Conservation (phyloP, 1,284 basidiomycete genomes). For the Termitomyces sp. region DNA sequence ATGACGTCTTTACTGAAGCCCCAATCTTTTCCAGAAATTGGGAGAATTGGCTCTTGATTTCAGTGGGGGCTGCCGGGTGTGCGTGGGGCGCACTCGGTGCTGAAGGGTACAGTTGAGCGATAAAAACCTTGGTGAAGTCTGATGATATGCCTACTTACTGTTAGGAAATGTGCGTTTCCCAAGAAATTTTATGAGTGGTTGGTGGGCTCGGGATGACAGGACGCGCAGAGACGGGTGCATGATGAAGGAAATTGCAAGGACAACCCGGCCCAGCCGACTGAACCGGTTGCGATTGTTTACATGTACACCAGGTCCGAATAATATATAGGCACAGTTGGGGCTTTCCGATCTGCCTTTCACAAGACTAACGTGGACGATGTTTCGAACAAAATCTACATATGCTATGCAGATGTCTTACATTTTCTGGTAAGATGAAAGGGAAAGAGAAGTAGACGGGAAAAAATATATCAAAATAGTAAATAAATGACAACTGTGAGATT, state of each 20-base stretch:
- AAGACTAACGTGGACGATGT: no score
- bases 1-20: slow-evolving; percentile 26
- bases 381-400: no score
- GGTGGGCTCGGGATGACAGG: slow-evolving; percentile 33
- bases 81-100: slow-evolving; percentile 58
- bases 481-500: slow-evolving; percentile 11
- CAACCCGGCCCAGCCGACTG: background rate
- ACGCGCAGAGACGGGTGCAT: slow-evolving; percentile 49
- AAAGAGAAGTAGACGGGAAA: background rate
- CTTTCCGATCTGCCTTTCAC: no score
- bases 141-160: slow-evolving; percentile 32
- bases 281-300: background rate
- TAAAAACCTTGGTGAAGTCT: slow-evolving; percentile 1
- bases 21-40: slow-evolving; percentile 53
- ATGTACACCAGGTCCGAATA: background rate
- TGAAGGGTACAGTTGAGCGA: slow-evolving; percentile 22
- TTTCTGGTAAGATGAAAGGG: no score
- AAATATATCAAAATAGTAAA: background rate
- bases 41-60: slow-evolving; percentile 60
- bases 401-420: background rate
- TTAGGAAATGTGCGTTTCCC: slow-evolving; percentile 64
- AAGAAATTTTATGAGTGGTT: slow-evolving; percentile 78
- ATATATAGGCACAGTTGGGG: no score
- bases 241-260: background rate
- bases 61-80: slow-evolving; percentile 74